A percentile compares a stretch with the other conserved stretches of the same genome.
phyloP scores from a whole-genome alignment of 176 grass and related monocot genomes.

The Zoysia pacifica region DNA sequence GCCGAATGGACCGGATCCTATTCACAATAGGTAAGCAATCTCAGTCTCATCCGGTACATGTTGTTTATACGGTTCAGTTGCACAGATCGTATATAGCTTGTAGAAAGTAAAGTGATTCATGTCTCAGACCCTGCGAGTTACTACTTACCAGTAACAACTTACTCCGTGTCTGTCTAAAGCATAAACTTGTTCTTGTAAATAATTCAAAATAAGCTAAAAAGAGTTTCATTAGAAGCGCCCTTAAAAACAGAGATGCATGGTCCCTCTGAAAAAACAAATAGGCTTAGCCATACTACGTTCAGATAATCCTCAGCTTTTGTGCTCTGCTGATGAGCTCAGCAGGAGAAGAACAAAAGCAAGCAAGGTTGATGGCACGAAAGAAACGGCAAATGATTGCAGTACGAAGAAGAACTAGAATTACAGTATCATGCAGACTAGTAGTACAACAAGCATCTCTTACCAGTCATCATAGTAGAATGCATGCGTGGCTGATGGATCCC shows the following conservation, averaged over 20 bases:
- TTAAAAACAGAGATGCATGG: too few species aligned
- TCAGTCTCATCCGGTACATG: neutral
- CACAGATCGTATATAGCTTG: neutral
- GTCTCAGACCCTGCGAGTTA: neutral
- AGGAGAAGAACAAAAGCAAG: neutral
- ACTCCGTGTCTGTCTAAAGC: neutral
- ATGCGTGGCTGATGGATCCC: too few species aligned
- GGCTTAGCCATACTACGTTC: neutral
- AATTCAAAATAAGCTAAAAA: neutral
- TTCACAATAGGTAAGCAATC: conserved; percentile 73
- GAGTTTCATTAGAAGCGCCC: neutral
- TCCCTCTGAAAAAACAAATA: too few species aligned
- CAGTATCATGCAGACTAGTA: neutral
- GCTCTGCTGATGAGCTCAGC: neutral
- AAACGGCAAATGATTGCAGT: conserved; percentile 30
- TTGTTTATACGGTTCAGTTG: neutral
- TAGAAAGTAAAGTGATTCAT: neutral
- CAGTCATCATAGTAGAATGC: neutral
- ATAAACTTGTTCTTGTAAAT: neutral
- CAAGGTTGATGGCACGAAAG: neutral
- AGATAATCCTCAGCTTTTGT: neutral
- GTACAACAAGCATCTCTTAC: neutral
- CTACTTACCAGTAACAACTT: too few species aligned
- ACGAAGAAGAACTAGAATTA: neutral
- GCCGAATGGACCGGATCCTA: conserved; percentile 84